A percentile compares a stretch with the other conserved stretches of the same genome.
These are phyloP conservation scores for Isoetes engelmannii DNA, from an alignment of 83 land plant species.

Conservation along the genomic window DNA sequence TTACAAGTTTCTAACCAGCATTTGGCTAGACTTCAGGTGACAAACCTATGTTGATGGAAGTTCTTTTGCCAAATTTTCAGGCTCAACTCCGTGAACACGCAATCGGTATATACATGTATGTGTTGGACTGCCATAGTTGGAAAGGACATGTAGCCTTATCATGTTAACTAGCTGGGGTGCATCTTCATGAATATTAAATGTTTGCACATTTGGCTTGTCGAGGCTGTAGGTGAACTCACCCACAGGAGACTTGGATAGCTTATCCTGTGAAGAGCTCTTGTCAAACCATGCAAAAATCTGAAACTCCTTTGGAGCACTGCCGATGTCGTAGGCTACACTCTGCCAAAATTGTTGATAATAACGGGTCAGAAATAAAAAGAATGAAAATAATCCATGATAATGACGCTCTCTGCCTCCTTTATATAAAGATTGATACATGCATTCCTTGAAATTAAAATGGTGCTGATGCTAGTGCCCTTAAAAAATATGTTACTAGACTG, in stretches of 20 bases:
- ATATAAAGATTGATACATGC: background rate
- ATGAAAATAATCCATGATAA: background rate
- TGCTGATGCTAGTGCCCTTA: background rate
- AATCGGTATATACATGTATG: slow-evolving; percentile 31
- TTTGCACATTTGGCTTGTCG: slow-evolving; percentile 9
- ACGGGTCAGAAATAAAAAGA: background rate
- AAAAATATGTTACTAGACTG: background rate
- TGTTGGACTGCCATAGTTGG: slow-evolving; percentile 29
- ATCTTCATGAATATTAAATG: slow-evolving; percentile 12
- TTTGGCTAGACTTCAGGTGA: no score
- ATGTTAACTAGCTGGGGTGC: background rate
- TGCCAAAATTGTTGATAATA: slow-evolving; percentile 4
- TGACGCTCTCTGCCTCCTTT: background rate
- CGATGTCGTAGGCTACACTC: slow-evolving; percentile 31
- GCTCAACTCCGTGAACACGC: slow-evolving; percentile 28
- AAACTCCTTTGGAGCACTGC: slow-evolving; percentile 33
- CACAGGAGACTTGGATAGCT: slow-evolving; percentile 9
- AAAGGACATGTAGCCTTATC: slow-evolving; percentile 23
- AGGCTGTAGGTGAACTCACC: slow-evolving; percentile 30
- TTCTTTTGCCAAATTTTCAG: background rate
- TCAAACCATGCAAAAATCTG: slow-evolving; percentile 19
- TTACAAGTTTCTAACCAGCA: no score
- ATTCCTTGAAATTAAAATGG: background rate
- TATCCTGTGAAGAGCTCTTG: slow-evolving; percentile 4
- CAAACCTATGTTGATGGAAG: no score